Conservation (phyloP, 2,329 filamentous ascomycete species). For the Talaromyces sp. region DNA sequence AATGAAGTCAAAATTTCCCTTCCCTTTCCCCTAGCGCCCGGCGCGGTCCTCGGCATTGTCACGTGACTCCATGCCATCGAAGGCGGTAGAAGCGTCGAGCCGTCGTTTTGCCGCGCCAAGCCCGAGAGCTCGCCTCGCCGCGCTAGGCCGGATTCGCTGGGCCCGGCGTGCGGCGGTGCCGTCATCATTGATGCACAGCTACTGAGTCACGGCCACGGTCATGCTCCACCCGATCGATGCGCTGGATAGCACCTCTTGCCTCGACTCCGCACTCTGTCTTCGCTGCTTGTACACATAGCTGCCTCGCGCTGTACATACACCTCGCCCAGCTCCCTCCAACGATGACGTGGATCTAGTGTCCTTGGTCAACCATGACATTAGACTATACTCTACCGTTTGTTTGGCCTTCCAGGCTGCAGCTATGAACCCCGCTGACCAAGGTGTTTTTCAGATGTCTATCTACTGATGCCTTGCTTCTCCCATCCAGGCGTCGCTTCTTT, state of each 20-base stretch:
- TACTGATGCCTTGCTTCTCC: slow-evolving; percentile 60
- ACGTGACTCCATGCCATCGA: slow-evolving; percentile 20
- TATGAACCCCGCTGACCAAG: slow-evolving; percentile 12
- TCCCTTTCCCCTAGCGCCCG: slow-evolving; percentile 12
- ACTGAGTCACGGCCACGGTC: not conserved
- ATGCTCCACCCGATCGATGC: not conserved
- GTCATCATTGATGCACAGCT: not conserved
- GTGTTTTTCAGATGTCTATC: slow-evolving; percentile 53
- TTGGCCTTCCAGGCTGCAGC: slow-evolving; percentile 7
- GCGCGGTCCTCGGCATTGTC: not conserved
- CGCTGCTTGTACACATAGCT: not conserved
- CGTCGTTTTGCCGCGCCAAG: not conserved
- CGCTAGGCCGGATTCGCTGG: not conserved
- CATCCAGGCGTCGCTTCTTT: slow-evolving; percentile 61
- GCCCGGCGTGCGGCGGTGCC: not conserved
- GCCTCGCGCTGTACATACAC: not conserved
- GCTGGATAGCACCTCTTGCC: not conserved
- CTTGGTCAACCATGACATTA: slow-evolving; percentile 35
- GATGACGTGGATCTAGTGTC: slow-evolving; percentile 27
- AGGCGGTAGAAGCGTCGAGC: slow-evolving; percentile 28
- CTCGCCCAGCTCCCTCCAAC: slow-evolving; percentile 15
- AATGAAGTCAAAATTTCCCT: slow-evolving; percentile 16
- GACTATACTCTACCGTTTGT: slow-evolving; percentile 36
- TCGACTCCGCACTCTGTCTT: not conserved
- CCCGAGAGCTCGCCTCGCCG: not conserved